Evolutionary conservation across 164 flowering plant genomes (phyloP), one percentile per base, ranked within the genome.

Genomic region (Chimonanthus praecox): DNA sequence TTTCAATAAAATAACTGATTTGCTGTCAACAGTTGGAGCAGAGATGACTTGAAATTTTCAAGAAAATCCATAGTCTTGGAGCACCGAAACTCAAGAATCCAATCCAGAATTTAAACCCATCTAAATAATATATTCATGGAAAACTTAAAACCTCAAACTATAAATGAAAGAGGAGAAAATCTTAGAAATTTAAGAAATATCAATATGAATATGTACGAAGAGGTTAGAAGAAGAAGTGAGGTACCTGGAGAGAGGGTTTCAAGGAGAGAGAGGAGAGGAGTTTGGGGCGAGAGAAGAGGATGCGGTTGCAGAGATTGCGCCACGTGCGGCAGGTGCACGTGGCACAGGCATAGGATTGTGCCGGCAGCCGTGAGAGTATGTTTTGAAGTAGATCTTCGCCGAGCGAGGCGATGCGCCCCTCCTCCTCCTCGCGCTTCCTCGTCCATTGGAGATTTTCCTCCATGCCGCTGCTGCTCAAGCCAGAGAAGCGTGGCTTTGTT

Each of bases 221-320:
- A 33, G 33, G 33, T 33, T 33, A 33, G 33, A 33, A 33, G 33
- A 64, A 20, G 21, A 68, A 47, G 46, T 48, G 48, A 45, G 62
- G 7, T 76, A 87, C 94, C 72, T 61, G 71, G 4, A 64, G 70
- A 61, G 5, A 11, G 16, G 76, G 77, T 13, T 81, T 76, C 69
- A 83, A 77, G 21, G 92, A 88, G 73, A 87, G 67, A 15, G 91
- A 86, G 20, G 95, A 87, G 71, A 86, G 80, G 75, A 90, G 82
- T 74, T 83, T 85, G 3, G 95, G 95, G 68, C 87, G 86, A 58
- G 82, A 82, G 68, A 90, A 58, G 72, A 90, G 67, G 72, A 90
- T 49, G 46, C 75, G 84, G 5, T 15, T 33, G 82, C 86, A 85
- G 79, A 84, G 70, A 18, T 16, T 68, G 78, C 78, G 80, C 90